phyloP scores from a whole-genome alignment of 78 protist genomes.

The slime mould (Dictyostelium discoideum) region DNA sequence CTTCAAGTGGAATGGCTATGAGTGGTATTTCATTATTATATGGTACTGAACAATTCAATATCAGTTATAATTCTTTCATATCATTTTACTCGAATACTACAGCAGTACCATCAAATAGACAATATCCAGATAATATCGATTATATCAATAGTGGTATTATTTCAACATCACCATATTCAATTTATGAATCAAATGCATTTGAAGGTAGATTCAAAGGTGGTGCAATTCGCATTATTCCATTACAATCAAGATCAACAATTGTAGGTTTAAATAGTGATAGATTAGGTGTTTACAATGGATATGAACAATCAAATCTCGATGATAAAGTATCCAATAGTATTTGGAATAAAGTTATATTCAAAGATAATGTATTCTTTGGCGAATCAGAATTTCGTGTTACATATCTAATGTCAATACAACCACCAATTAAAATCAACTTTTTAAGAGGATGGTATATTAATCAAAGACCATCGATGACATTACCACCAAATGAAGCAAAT shows the following conservation, averaged over 20 bases:
- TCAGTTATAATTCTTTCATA: not conserved
- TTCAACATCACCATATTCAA: not conserved
- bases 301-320: not conserved
- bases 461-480: not conserved
- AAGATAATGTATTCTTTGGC: not conserved
- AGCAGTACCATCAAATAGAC: not conserved
- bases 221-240: not conserved
- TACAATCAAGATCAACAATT: not conserved
- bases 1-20: too few relatives aligned
- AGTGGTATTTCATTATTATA: not conserved
- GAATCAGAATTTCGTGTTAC: not conserved
- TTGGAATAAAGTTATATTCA: not conserved
- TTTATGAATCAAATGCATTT: not conserved
- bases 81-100: not conserved
- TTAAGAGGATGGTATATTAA: not conserved
- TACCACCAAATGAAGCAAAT: not conserved
- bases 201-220: not conserved
- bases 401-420: not conserved
- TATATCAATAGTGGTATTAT: not conserved
- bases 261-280: not conserved
- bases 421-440: not conserved
- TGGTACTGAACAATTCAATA: not conserved
- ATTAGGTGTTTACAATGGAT: not conserved
- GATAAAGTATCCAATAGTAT: not conserved
- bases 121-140: not conserved